A percentile compares a stretch with the other conserved stretches of the same genome.
Conservation (phyloP, 495 filamentous ascomycete species). For the Lineolata rhizophorae region DNA sequence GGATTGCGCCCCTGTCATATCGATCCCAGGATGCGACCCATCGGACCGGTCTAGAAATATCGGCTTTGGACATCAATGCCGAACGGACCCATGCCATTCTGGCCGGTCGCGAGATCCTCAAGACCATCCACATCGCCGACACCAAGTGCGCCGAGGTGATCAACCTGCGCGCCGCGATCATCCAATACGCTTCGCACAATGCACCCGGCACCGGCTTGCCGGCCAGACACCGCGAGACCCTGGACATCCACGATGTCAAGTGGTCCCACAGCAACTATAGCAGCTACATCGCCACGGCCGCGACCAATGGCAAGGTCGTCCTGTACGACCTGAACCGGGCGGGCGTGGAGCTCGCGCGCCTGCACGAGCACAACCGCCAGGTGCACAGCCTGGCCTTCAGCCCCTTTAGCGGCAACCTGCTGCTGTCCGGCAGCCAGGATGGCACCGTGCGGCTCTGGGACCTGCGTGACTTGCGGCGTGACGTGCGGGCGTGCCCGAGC, state of each 20-base stretch:
- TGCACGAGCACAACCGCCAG: slow-evolving; percentile 77
- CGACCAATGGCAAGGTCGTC: slow-evolving; percentile 67
- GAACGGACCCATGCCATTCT: slow-evolving; percentile 56
- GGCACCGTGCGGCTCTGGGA: slow-evolving; percentile 72
- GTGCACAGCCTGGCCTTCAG: slow-evolving; percentile 84
- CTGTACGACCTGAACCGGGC: slow-evolving; percentile 62
- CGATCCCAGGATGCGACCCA: slow-evolving; percentile 48
- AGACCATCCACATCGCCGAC: slow-evolving; percentile 54
- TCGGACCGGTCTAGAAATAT: slow-evolving; percentile 47
- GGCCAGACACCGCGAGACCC: slow-evolving; percentile 40
- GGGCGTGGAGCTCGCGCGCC: slow-evolving; percentile 49
- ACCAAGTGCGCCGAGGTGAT: slow-evolving; percentile 50
- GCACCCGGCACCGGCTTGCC: slow-evolving; percentile 25
- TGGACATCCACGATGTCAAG: slow-evolving; percentile 65
- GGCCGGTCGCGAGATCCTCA: slow-evolving; percentile 65
- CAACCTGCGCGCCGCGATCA: slow-evolving; percentile 59
- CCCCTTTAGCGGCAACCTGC: slow-evolving; percentile 49
- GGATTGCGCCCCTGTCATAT: neutral
- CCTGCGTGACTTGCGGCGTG: slow-evolving; percentile 28
- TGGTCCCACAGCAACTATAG: slow-evolving; percentile 50
- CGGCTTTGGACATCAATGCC: slow-evolving; percentile 57
- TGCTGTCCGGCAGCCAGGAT: slow-evolving; percentile 85
- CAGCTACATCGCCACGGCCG: slow-evolving; percentile 60
- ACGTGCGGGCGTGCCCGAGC: slow-evolving; percentile 26
- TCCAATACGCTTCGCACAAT: slow-evolving; percentile 42